Evolutionary conservation across 2,329 filamentous ascomycete species (phyloP).

Genomic region (Phialophora chinensis): DNA sequence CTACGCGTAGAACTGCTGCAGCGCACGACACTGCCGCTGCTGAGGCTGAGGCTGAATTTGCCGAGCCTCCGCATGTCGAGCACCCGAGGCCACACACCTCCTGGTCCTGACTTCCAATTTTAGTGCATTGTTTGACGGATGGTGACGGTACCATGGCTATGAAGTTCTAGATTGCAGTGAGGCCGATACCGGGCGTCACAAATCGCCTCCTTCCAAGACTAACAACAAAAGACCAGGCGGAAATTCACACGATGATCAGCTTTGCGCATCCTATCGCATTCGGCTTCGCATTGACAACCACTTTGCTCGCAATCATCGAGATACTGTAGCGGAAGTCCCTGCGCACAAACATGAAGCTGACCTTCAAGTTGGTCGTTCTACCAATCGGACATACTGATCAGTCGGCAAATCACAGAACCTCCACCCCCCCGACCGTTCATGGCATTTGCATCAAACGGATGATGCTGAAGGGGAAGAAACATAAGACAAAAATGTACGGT

Average conservation of each 20-base stretch:
- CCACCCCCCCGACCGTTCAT: background rate
- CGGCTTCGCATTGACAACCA: background rate
- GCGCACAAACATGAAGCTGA: background rate
- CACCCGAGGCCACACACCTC: background rate
- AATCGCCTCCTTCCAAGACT: background rate
- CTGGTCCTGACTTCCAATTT: background rate
- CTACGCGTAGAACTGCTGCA: background rate
- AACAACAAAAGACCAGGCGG: background rate
- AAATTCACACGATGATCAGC: background rate
- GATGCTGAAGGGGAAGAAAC: background rate
- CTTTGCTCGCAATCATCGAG: background rate
- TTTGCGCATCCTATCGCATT: background rate
- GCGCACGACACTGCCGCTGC: no score
- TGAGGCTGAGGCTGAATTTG: background rate
- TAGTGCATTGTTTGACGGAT: background rate
- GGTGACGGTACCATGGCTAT: no score
- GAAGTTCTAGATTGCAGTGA: background rate
- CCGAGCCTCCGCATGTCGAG: background rate
- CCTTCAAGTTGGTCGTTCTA: background rate
- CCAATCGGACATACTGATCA: background rate
- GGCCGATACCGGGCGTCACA: background rate
- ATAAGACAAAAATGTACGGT: background rate
- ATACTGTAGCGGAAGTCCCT: background rate
- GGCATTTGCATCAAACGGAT: background rate
- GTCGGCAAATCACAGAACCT: background rate